Conservation (phyloP, 345 rosid species). For the Citrus unshiu region DNA sequence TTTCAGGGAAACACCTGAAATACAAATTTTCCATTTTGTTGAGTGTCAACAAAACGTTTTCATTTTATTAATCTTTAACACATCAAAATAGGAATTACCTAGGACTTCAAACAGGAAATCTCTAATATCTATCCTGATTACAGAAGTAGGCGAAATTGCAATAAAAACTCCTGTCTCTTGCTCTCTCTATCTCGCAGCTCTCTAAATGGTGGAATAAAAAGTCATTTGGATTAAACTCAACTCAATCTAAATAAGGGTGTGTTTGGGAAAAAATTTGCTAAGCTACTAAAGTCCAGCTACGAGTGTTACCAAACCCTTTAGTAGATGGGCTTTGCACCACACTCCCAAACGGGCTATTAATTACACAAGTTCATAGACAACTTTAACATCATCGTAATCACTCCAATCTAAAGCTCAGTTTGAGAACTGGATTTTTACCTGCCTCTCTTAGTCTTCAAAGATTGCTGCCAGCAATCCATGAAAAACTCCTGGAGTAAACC, state of each 20-base stretch:
- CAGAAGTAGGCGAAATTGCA: not conserved
- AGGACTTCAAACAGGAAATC: not conserved
- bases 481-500: not conserved
- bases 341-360: not conserved
- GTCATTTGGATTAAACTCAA: not conserved
- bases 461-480: not conserved
- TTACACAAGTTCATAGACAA: not conserved
- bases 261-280: too few relatives aligned
- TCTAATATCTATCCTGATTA: not conserved
- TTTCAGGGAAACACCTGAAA: not conserved
- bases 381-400: not conserved
- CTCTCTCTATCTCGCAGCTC: not conserved
- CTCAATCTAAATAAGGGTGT: not conserved
- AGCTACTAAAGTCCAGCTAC: too few relatives aligned
- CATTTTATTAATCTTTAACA: not conserved
- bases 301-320: too few relatives aligned
- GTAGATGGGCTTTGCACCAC: too few relatives aligned
- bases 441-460: not conserved
- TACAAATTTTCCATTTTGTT: not conserved
- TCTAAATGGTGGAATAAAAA: not conserved
- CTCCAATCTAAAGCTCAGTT: not conserved
- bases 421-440: not conserved
- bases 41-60: not conserved
- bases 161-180: not conserved
- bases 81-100: not conserved